Evolutionary conservation across 768 basidiomycete genomes (phyloP), one percentile per base, ranked within the genome.

Genomic region (Suillus lakei): DNA sequence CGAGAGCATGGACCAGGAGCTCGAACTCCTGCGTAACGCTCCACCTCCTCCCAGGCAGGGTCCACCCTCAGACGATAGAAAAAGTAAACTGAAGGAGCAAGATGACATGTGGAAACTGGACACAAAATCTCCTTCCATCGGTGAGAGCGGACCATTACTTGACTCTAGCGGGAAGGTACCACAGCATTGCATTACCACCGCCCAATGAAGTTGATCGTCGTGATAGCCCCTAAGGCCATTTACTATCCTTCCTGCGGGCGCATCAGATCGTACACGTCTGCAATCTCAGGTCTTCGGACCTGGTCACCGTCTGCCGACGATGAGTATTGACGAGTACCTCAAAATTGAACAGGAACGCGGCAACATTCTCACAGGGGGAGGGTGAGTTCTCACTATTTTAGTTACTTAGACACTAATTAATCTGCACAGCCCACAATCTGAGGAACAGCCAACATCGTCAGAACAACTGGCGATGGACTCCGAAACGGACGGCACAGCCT

Each of bases 311-410:
- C 80, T 99, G 38, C 98, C 98, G 5, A 96, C 95, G 0, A 98
- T 99, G 98, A 86, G 92, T 1, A 87, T 99, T 64, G 97, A 99
- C 70, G 93, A 99, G 77, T 98, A 96, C 73, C 84, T 99, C 38
- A 88, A 92, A 73, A 88, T 94, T 63, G 97, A 99, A 73, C 82
- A 82, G 56, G 83, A 88, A 72, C 81, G 92, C 63, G 97, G 97
- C 0, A 96, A 95, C 61, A 88, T 99, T 70, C 87, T 98, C 63
- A 85, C 90, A 10, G 92, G 91, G 38, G 92, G 94, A 81, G 95
- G 95, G 93, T 95, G 74, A 77, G 90, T 78, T 59, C 36, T 54
- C 36, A 21, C 44, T 23, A 30, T 65, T 61, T 36, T 41, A 39
- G 53, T 60, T 44, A 28, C 39, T 61, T 30, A 60, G 50, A 50